phyloP scores from a whole-genome alignment of 2,329 filamentous ascomycete species.

The Colletotrichum sp. region DNA sequence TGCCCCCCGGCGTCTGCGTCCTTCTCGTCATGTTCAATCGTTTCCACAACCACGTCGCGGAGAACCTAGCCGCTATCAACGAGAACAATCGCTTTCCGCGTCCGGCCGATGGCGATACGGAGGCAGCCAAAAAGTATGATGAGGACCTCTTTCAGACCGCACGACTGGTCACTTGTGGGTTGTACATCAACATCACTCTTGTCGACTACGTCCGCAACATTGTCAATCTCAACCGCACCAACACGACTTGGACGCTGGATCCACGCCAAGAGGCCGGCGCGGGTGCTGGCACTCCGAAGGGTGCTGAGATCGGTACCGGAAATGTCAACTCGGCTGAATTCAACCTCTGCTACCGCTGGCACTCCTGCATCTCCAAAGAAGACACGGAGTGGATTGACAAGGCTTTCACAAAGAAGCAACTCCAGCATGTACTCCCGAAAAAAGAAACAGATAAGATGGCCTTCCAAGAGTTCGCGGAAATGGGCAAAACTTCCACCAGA shows the following conservation, averaged over 20 bases:
- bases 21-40: constrained; percentile 79
- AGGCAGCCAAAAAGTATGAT: constrained; percentile 72
- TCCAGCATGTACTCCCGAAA: constrained; percentile 36
- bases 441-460: not conserved
- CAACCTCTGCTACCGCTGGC: constrained; percentile 88
- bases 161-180: constrained; percentile 73
- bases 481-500: constrained; percentile 58
- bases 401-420: constrained; percentile 65
- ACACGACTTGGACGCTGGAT: constrained; percentile 73
- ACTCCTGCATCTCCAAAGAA: constrained; percentile 75
- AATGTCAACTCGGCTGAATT: constrained; percentile 89
- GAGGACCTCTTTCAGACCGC: constrained; percentile 82
- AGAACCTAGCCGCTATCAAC: constrained; percentile 83
- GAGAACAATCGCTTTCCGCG: constrained; percentile 79
- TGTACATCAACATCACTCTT: constrained; percentile 81
- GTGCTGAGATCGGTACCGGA: constrained; percentile 74
- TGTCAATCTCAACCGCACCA: constrained; percentile 71
- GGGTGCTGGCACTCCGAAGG: constrained; percentile 54
- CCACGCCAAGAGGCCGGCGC: constrained; percentile 73
- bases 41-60: constrained; percentile 87
- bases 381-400: constrained; percentile 84
- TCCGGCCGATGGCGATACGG: constrained; percentile 57
- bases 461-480: constrained; percentile 50
- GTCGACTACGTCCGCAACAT: constrained; percentile 82
- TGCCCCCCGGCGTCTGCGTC: constrained; percentile 75